These are phyloP conservation scores for Mortierella sp. DNA, from an alignment of 371 early-diverging fungal genomes.

Conservation along the genomic window DNA sequence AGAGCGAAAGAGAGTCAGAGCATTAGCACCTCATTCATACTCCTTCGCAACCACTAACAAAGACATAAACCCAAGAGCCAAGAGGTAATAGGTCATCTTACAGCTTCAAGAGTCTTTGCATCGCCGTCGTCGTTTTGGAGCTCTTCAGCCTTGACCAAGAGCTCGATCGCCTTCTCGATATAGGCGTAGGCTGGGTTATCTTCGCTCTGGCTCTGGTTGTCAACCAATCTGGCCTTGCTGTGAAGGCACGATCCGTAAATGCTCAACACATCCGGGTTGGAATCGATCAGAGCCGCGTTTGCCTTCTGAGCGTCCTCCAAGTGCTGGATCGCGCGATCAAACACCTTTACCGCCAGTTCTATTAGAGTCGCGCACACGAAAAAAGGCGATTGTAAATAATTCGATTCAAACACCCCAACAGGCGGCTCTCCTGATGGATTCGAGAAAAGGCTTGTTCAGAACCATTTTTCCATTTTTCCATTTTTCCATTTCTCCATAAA, in stretches of 20 bases:
- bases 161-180: constrained; percentile 45
- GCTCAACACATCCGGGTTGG: constrained; percentile 39
- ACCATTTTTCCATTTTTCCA: too few relatives aligned
- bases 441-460: background rate
- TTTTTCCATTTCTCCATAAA: too few relatives aligned
- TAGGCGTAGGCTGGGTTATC: constrained; percentile 21
- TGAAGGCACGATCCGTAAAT: constrained; percentile 44
- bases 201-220: constrained; percentile 21
- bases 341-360: constrained; percentile 32
- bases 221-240: constrained; percentile 41
- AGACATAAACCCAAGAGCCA: background rate
- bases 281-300: constrained; percentile 26
- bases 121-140: constrained; percentile 37
- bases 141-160: constrained; percentile 40
- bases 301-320: constrained; percentile 33
- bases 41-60: background rate
- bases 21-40: background rate
- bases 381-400: background rate
- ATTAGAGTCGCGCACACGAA: background rate
- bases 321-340: constrained; percentile 36
- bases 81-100: constrained; percentile 16
- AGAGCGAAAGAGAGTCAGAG: background rate
- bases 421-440: background rate
- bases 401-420: background rate
- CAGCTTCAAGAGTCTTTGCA: constrained; percentile 46